Base-by-base conservation (phyloP, 768 basidiomycete genomes). In the Harrya chromipes region DNA sequence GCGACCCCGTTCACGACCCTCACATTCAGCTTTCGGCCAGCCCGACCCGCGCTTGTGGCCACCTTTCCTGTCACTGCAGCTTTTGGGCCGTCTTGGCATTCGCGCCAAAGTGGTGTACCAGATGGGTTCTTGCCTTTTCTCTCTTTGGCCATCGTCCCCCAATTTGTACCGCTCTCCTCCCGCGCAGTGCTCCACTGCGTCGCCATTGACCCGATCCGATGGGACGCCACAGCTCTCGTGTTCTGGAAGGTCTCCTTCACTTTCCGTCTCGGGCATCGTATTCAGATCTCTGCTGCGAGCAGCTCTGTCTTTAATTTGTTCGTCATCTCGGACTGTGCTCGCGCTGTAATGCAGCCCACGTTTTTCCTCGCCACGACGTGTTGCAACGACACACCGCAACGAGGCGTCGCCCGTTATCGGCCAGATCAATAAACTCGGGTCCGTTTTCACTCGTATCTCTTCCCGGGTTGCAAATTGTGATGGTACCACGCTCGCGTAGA, bases 131-230 rank as follows among this genome's bases (percentile, higher is more conserved):
- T 27, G 27, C 27, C 23, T 23, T 6, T 23, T 23, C 23, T 23
- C 6, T 23, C 23, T 27, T 27, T 10, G 23, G 40, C 24, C 14
- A 17, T 16, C 17, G n/a, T 40, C 23, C 8, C 39, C 21, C 6
- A 23, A 5, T 20, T 56, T 24, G 59, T 54, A 40, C 7, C 29
- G 12, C 60, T 52, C 57, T 50, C 48, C 35, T 50, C 41, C 46
- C 39, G 31, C 49, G 44, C 34, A 46, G 24, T 19, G 34, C 50
- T 52, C 56, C 54, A 51, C 48, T 33, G 43, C 34, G 48, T 47
- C 44, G 43, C 47, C 44, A 29, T 35, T 34, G 34, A 13, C 27
- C 20, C 44, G 47, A 37, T 49, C 47, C 44, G 46, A 38, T 33
- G 49, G 49, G 4, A 45, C 40, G 50, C 31, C 58, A 47, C 38